Evolutionary conservation across 108 stramenopile genomes (phyloP), one percentile per base, ranked within the genome.

Genomic region (Pseudonitzschia multiseries): DNA sequence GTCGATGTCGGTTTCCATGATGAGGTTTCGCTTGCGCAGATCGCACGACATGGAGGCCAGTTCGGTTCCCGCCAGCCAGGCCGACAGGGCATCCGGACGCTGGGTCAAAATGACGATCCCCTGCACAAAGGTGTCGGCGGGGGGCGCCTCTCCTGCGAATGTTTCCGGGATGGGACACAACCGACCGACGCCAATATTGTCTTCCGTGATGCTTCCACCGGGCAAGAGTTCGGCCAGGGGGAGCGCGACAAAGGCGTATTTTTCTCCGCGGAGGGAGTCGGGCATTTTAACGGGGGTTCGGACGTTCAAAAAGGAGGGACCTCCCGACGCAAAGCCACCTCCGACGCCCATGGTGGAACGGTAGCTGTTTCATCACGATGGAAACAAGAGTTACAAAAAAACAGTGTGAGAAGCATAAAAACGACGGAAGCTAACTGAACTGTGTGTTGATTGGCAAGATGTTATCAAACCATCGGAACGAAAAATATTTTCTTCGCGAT

Each of bases 1-100:
- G 73, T 93, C 90, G 75, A 98, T 95, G 70, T 96, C 96, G 14
- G 94, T 93, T 76, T 98, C 96, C 84, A 98, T 92, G 36, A 95
- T 87, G 10, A 97, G 69, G 36, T 86, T 83, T 26, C 96, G 81
- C 77, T 91, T 94, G 27, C 92, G 76, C 41, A 97, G 79, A 84
- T 98, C 96, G 32, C 87, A 87, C 44, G 86, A 88, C 31, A 97
- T 69, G 44, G 82, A 90, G 22, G 86, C 83, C 29, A 97, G 79
- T 83, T 98, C 98, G 27, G 96, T 94, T 60, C 96, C 95, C 0
- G 95, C 93, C 74, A 98, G 76, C 96, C 96, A 97, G 18, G 92
- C 83, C 0, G 96, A 96, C 57, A 98, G 76, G 36, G 96, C 92
- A 21, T 88, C 82, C 20, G 96, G 90, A 26, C 97, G 81, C 43